These are phyloP conservation scores for Saccharomyces hybrid DNA, from an alignment of 1,139 yeast species.

Conservation along the genomic window DNA sequence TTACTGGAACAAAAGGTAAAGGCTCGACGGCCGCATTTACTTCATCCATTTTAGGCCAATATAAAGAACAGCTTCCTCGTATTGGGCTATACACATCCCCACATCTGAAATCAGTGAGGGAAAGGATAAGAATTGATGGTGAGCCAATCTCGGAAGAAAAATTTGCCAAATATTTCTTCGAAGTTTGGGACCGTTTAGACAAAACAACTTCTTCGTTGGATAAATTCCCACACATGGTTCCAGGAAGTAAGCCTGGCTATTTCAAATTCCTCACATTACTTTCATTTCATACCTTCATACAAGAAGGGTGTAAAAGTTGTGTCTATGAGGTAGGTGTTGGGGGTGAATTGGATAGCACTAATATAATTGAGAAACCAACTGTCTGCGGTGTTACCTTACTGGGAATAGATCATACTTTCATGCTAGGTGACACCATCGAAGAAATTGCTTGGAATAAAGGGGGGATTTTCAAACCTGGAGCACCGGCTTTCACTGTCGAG, in stretches of 20 bases:
- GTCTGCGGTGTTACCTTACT: conserved; percentile 81
- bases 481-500: conserved; percentile 60
- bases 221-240: conserved; percentile 66
- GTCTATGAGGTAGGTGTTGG: conserved; percentile 98
- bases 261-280: conserved; percentile 83
- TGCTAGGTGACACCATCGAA: conserved; percentile 82
- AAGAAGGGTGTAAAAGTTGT: conserved; percentile 86
- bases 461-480: conserved; percentile 72
- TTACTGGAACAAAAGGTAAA: conserved; percentile 97
- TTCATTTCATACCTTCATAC: conserved; percentile 82
- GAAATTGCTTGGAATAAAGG: conserved; percentile 96
- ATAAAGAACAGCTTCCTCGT: conserved; percentile 39
- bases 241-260: conserved; percentile 79
- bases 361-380: conserved; percentile 69
- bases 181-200: conserved; percentile 81
- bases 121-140: conserved; percentile 84
- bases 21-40: conserved; percentile 97
- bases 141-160: conserved; percentile 70
- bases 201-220: conserved; percentile 47
- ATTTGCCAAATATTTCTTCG: conserved; percentile 85
- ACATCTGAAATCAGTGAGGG: conserved; percentile 87
- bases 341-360: conserved; percentile 93
- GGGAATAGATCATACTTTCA: conserved; percentile 88
- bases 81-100: conserved; percentile 94
- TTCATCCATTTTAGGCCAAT: conserved; percentile 69